phyloP scores from a whole-genome alignment of 768 basidiomycete genomes.

The Trametes cubensis region DNA sequence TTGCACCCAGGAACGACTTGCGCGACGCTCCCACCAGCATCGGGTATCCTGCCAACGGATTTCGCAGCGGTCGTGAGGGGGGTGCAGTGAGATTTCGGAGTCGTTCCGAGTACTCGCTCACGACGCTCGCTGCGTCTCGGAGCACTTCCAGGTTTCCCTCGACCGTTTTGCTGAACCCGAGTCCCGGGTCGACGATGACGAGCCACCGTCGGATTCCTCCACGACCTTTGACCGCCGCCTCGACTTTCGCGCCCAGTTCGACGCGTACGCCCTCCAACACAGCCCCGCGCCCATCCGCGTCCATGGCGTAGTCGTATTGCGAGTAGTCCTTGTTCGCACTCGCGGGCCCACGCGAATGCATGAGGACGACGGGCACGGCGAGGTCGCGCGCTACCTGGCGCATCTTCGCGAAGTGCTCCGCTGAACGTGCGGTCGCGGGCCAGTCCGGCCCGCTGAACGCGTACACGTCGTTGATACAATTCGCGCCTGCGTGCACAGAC shows the following conservation, averaged over 20 bases:
- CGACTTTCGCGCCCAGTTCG: slow-evolving; percentile 74
- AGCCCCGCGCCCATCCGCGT: slow-evolving; percentile 37
- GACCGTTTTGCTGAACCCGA: slow-evolving; percentile 91
- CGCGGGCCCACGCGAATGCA: slow-evolving; percentile 93
- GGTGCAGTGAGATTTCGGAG: slow-evolving; percentile 13
- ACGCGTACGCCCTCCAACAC: slow-evolving; percentile 67
- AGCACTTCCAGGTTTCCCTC: slow-evolving; percentile 75
- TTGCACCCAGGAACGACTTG: slow-evolving; percentile 80
- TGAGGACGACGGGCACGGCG: slow-evolving; percentile 81
- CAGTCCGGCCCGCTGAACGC: slow-evolving; percentile 70
- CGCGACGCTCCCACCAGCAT: slow-evolving; percentile 77
- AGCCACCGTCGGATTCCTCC: slow-evolving; percentile 86
- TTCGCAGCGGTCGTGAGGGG: slow-evolving; percentile 33
- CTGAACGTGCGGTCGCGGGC: slow-evolving; percentile 36
- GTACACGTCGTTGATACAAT: slow-evolving; percentile 92
- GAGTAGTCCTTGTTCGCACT: slow-evolving; percentile 70
- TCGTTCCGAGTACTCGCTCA: slow-evolving; percentile 37
- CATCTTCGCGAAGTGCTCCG: slow-evolving; percentile 59
- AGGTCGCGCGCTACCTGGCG: slow-evolving; percentile 61
- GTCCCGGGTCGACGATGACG: slow-evolving; percentile 86
- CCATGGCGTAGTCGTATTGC: slow-evolving; percentile 46
- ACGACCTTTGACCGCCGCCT: slow-evolving; percentile 60
- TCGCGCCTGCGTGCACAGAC: slow-evolving; percentile 81
- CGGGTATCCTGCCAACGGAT: slow-evolving; percentile 61
- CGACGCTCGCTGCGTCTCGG: slow-evolving; percentile 50